Conservation (phyloP, 2,329 filamentous ascomycete species). For the Tolypocladium ovalisporum region DNA sequence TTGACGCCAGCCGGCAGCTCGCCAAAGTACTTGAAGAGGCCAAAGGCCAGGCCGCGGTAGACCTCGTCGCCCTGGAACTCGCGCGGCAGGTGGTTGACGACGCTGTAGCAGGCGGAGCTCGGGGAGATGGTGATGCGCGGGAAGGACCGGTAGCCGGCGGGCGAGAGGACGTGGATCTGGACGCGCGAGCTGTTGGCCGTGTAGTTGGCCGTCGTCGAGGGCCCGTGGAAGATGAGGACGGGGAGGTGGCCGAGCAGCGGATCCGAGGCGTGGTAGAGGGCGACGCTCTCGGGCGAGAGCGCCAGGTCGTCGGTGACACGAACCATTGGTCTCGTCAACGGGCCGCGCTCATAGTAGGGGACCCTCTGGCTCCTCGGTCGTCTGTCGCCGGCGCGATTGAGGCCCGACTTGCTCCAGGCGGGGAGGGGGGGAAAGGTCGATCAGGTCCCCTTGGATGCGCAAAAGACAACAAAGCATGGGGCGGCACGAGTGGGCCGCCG, state of each 20-base stretch:
- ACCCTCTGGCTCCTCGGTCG: not conserved
- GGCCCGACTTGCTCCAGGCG: not conserved
- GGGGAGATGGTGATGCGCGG: slow-evolving; percentile 87
- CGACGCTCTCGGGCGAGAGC: slow-evolving; percentile 70
- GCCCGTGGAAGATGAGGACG: slow-evolving; percentile 83
- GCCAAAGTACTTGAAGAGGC: slow-evolving; percentile 85
- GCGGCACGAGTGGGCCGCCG: slow-evolving; percentile 7
- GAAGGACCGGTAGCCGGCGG: slow-evolving; percentile 82
- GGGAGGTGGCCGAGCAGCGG: slow-evolving; percentile 70
- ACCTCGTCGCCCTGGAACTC: slow-evolving; percentile 95
- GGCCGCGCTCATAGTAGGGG: slow-evolving; percentile 12
- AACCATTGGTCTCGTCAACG: slow-evolving; percentile 56
- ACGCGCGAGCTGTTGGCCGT: slow-evolving; percentile 85
- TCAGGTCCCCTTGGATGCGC: not conserved
- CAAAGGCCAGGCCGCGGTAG: slow-evolving; percentile 83
- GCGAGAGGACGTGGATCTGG: slow-evolving; percentile 84
- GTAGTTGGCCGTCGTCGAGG: slow-evolving; percentile 80
- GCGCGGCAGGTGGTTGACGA: slow-evolving; percentile 79
- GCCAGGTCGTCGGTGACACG: slow-evolving; percentile 68
- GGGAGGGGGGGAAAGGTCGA: not conserved
- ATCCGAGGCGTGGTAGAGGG: slow-evolving; percentile 83
- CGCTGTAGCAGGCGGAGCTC: slow-evolving; percentile 80
- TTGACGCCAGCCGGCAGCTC: slow-evolving; percentile 74
- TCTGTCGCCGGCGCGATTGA: not conserved
- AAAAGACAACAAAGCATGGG: not conserved